Conservation (phyloP, 805 yeast genomes). For the Metschnikowia matae region DNA sequence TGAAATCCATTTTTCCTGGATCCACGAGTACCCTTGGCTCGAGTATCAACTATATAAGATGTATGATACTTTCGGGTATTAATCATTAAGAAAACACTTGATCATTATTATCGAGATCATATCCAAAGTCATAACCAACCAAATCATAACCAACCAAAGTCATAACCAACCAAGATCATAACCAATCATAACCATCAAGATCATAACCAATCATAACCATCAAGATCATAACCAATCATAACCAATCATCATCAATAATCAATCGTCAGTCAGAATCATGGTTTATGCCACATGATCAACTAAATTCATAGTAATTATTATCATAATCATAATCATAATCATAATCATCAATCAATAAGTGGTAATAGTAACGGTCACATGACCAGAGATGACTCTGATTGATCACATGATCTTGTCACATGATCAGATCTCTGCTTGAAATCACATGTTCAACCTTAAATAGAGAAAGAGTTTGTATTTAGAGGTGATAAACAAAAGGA, state of each 20-base stretch:
- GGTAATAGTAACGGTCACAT: background rate
- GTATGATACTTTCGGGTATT: conserved; percentile 11
- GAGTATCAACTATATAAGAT: conserved; percentile 14
- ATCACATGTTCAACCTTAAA: background rate
- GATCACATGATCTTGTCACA: background rate
- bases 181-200: background rate
- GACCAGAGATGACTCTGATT: background rate
- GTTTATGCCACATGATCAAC: too few relatives aligned
- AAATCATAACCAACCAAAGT: background rate
- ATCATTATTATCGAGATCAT: background rate
- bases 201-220: background rate
- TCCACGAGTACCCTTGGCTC: conserved; percentile 14
- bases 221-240: background rate
- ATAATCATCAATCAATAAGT: too few relatives aligned
- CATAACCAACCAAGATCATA: background rate
- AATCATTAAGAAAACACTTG: background rate
- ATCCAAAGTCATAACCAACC: background rate
- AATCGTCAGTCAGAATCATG: background rate
- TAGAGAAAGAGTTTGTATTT: background rate
- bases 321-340: too few relatives aligned
- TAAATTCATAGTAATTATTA: too few relatives aligned
- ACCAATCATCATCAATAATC: background rate
- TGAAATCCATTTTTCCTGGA: conserved; percentile 8
- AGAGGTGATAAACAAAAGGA: too few relatives aligned
- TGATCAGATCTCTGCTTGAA: background rate